Conservation (phyloP, 805 yeast species). For the Pichia heedii region DNA sequence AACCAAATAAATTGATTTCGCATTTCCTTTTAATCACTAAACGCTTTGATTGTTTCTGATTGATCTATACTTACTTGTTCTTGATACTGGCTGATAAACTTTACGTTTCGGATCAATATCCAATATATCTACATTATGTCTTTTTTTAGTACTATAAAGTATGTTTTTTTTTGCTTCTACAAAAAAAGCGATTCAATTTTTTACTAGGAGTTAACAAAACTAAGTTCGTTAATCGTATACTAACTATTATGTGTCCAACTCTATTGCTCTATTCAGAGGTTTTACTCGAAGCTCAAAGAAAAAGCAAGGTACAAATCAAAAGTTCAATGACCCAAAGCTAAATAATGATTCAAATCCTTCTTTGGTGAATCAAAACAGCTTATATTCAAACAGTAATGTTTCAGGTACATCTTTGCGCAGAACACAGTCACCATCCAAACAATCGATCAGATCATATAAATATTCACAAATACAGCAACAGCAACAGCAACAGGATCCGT, state of each 20-base stretch:
- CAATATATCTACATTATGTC: conserved; percentile 23
- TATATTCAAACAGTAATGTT: conserved; percentile 33
- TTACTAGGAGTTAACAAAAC: no score
- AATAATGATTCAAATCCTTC: conserved; percentile 15
- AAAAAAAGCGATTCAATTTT: neutral
- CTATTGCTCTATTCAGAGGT: conserved; percentile 32
- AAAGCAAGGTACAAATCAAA: conserved; percentile 20
- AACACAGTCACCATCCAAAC: conserved; percentile 37
- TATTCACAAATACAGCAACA: conserved; percentile 8
- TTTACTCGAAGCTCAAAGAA: conserved; percentile 42
- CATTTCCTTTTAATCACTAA: no score
- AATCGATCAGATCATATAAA: conserved; percentile 30
- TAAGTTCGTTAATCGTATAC: no score
- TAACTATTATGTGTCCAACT: no score
- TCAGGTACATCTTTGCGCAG: conserved; percentile 41
- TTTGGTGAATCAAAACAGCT: conserved; percentile 6
- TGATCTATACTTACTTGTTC: no score
- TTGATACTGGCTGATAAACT: no score
- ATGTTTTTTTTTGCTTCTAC: conserved; percentile 11
- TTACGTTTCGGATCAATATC: no score
- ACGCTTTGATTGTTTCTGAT: no score
- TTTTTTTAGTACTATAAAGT: conserved; percentile 32
- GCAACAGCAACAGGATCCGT: conserved; percentile 22
- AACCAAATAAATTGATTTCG: no score
- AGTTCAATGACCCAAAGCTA: conserved; percentile 13